Evolutionary conservation across 108 stramenopile species (phyloP).

Genomic region (Stephanodiscus minutulus): DNA sequence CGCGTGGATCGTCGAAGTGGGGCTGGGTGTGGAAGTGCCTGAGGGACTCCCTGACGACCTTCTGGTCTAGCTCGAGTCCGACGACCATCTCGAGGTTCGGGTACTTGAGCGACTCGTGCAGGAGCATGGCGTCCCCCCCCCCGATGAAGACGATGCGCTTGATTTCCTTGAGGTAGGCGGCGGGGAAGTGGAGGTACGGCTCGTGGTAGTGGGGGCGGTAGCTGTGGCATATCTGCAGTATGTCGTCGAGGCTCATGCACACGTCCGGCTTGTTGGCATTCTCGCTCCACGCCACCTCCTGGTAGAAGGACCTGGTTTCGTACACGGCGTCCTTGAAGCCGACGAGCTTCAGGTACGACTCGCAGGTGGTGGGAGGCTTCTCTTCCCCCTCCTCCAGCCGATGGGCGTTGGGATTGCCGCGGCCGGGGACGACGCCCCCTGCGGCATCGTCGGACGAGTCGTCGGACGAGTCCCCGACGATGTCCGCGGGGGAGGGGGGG

Average conservation of each 20-base stretch:
- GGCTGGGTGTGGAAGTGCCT: conserved; percentile 78
- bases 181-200: conserved; percentile 74
- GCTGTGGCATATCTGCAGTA: conserved; percentile 71
- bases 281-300: conserved; percentile 53
- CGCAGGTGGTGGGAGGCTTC: conserved; percentile 51
- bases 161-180: conserved; percentile 69
- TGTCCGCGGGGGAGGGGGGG: background rate
- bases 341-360: conserved; percentile 44
- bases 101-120: conserved; percentile 84
- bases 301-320: conserved; percentile 41
- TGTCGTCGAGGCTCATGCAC: conserved; percentile 73
- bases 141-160: conserved; percentile 79
- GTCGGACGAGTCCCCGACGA: conserved; percentile 2
- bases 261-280: conserved; percentile 59
- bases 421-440: conserved; percentile 1
- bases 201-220: conserved; percentile 91
- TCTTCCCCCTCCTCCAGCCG: conserved; percentile 50
- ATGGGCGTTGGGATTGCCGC: conserved; percentile 45
- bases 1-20: conserved; percentile 81
- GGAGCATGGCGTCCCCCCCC: conserved; percentile 88
- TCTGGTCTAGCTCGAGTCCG: conserved; percentile 85
- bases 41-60: conserved; percentile 66
- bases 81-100: conserved; percentile 73
- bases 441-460: conserved; percentile 17
- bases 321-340: conserved; percentile 51